Conservation (phyloP, 108 stramenopile genomes). For the Nitzschia sp. region DNA sequence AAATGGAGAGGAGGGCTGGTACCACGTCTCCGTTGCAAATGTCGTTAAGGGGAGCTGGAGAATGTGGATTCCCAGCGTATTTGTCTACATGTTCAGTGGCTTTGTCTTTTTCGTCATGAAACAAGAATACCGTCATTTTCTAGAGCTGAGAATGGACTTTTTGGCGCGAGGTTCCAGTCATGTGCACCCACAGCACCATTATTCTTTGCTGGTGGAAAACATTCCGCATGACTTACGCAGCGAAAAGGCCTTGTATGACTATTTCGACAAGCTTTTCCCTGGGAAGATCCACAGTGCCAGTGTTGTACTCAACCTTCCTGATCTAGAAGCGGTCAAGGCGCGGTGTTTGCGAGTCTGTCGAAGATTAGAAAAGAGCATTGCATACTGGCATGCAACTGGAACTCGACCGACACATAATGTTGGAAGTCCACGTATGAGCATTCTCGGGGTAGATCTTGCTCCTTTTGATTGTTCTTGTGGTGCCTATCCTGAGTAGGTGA, state of each 20-base stretch:
- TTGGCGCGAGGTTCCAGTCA: slow-evolving; percentile 65
- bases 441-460: slow-evolving; percentile 73
- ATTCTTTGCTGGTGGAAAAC: slow-evolving; percentile 85
- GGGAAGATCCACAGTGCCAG: slow-evolving; percentile 74
- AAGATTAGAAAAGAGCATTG: slow-evolving; percentile 83
- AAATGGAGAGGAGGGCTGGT: slow-evolving; percentile 73
- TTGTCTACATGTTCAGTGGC: slow-evolving; percentile 80
- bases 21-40: slow-evolving; percentile 85
- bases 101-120: slow-evolving; percentile 85
- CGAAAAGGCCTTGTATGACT: slow-evolving; percentile 78
- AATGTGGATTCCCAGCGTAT: slow-evolving; percentile 87
- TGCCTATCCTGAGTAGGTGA: slow-evolving; percentile 20
- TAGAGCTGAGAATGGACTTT: slow-evolving; percentile 86
- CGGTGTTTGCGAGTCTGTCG: slow-evolving; percentile 61
- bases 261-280: slow-evolving; percentile 88
- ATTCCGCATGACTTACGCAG: slow-evolving; percentile 84
- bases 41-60: slow-evolving; percentile 57
- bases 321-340: slow-evolving; percentile 62
- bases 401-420: slow-evolving; percentile 75
- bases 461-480: slow-evolving; percentile 48
- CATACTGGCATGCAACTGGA: slow-evolving; percentile 65
- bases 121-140: slow-evolving; percentile 84
- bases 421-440: slow-evolving; percentile 67
- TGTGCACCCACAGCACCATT: slow-evolving; percentile 72
- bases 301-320: slow-evolving; percentile 80